Conservation (phyloP, 2,329 filamentous ascomycete genomes). For the Leptosphaerulina australis region DNA sequence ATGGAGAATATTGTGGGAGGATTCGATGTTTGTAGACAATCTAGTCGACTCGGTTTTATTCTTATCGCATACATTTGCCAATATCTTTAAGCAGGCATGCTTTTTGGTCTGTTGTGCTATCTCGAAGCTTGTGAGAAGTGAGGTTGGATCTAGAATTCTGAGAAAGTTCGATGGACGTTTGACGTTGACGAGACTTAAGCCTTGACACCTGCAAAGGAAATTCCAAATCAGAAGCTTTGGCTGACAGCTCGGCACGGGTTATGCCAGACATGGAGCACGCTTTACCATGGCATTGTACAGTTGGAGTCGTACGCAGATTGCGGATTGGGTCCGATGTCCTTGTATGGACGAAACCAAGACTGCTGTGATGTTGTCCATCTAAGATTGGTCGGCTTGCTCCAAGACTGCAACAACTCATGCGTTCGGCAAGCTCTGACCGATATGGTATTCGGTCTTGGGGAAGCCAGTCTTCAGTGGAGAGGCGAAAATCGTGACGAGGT, state of each 20-base stretch:
- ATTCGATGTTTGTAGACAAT: too few relatives aligned
- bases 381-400: too few relatives aligned
- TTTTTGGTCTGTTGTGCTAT: not conserved
- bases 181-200: not conserved
- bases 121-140: conserved; percentile 1
- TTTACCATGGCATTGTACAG: not conserved
- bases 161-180: conserved; percentile 9
- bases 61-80: too few relatives aligned
- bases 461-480: not conserved
- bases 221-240: not conserved
- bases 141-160: not conserved
- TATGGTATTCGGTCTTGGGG: not conserved
- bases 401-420: too few relatives aligned
- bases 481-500: conserved; percentile 6
- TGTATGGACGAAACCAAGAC: not conserved
- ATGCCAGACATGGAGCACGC: not conserved
- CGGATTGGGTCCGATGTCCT: not conserved
- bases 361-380: not conserved
- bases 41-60: too few relatives aligned
- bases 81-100: too few relatives aligned
- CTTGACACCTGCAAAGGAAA: not conserved
- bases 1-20: too few relatives aligned
- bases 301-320: not conserved
- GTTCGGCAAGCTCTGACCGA: conserved; percentile 2
- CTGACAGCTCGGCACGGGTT: conserved; percentile 1